A percentile compares a stretch with the other conserved stretches of the same genome.
Evolutionary conservation across 768 basidiomycete species (phyloP).

Genomic region (Nidularia sp.): DNA sequence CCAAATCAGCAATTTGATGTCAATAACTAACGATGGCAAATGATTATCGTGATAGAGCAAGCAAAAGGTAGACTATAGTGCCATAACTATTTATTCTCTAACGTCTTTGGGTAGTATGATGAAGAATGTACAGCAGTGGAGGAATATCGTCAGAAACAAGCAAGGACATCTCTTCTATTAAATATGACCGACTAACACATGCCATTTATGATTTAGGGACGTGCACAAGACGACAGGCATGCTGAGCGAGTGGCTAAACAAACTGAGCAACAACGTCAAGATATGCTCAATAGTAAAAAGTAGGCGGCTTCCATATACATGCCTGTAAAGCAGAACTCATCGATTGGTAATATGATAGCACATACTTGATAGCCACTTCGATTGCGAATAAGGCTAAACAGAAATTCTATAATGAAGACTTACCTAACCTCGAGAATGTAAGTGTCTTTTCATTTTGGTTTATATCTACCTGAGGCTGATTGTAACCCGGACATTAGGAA

Average conservation of each 20-base stretch:
- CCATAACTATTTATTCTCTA: conserved; percentile 8
- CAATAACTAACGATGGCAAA: too few species aligned
- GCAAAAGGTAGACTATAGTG: conserved; percentile 44
- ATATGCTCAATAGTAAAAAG: conserved; percentile 86
- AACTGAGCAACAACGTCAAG: conserved; percentile 68
- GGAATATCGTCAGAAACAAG: conserved; percentile 77
- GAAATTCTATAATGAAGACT: conserved; percentile 66
- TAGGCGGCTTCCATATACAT: conserved; percentile 19
- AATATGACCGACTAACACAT: conserved; percentile 3
- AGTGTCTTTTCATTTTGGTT: conserved; percentile 18
- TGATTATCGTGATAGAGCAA: conserved; percentile 39
- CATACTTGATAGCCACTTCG: conserved; percentile 67
- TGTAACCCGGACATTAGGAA: conserved; percentile 40
- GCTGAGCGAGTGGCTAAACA: conserved; percentile 72
- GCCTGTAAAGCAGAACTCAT: background rate
- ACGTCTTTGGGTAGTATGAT: conserved; percentile 57
- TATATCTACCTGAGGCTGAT: background rate
- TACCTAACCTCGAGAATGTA: conserved; percentile 73
- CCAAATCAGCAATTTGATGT: too few species aligned
- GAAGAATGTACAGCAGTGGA: conserved; percentile 75
- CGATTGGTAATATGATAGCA: conserved; percentile 27
- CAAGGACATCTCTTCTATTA: conserved; percentile 14
- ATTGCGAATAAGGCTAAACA: conserved; percentile 67
- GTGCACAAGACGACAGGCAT: conserved; percentile 69
- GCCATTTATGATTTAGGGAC: conserved; percentile 37